A percentile compares a stretch with the other conserved stretches of the same genome.
Evolutionary conservation across 1,284 basidiomycete species (phyloP).

Genomic region (Cutaneotrichosporon spelunceum): DNA sequence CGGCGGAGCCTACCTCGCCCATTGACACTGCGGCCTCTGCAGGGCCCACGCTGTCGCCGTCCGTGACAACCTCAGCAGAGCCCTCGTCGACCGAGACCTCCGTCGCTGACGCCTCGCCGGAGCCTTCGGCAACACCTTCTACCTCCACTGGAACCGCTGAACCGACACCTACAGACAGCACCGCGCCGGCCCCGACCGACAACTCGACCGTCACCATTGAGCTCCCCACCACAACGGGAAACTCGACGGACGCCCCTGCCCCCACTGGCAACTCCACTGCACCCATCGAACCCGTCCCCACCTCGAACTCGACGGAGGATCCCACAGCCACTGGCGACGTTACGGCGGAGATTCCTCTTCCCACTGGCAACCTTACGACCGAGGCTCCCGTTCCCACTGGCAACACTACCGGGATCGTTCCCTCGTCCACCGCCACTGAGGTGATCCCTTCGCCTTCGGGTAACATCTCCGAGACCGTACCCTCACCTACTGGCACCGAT

Average conservation of each 20-base stretch:
- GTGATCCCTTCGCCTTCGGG: no score
- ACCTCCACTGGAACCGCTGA: conserved; percentile 8
- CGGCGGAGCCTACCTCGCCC: conserved; percentile 8
- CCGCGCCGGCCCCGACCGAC: conserved; percentile 3
- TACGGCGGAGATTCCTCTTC: conserved; percentile 2
- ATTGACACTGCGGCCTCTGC: conserved; percentile 8
- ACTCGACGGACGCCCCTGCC: conserved; percentile 2
- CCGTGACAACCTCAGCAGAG: conserved; percentile 11
- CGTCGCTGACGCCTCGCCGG: background rate
- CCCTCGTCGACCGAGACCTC: conserved; percentile 7
- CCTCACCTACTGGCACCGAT: conserved; percentile 8
- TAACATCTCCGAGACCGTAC: conserved; percentile 10
- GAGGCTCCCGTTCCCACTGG: background rate
- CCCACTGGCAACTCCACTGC: conserved; percentile 13
- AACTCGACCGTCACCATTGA: conserved; percentile 8
- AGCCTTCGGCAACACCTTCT: conserved; percentile 11
- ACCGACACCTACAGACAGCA: conserved; percentile 2
- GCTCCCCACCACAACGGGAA: conserved; percentile 4
- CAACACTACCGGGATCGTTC: conserved; percentile 8
- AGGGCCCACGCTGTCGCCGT: conserved; percentile 14
- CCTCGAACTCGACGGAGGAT: conserved; percentile 11
- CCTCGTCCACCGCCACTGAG: conserved; percentile 4
- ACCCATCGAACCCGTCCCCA: conserved; percentile 7
- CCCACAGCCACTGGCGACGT: conserved; percentile 6
- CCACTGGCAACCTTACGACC: conserved; percentile 5